These are phyloP conservation scores for Eragrostis tef DNA, from an alignment of 202 grass and related monocot genomes.

Conservation along the genomic window DNA sequence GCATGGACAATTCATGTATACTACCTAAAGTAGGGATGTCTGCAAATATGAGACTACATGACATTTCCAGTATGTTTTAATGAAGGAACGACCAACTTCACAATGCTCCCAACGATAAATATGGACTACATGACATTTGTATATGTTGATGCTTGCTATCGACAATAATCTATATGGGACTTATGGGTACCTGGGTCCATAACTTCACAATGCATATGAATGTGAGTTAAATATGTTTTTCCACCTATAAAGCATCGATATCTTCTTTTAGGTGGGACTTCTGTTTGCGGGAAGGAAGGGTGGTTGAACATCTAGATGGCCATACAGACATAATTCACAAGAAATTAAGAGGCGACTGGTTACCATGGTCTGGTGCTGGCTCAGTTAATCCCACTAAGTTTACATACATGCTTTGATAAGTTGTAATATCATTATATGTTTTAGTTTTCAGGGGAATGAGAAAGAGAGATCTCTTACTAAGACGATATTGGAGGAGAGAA, in stretches of 20 bases:
- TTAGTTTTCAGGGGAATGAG: conserved; percentile 95
- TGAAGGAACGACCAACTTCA: not conserved
- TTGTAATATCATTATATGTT: conserved; percentile 60
- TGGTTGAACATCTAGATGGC: conserved; percentile 85
- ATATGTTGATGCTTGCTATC: not conserved
- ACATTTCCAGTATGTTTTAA: not conserved
- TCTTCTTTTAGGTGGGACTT: conserved; percentile 91
- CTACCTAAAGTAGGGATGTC: conserved; percentile 18
- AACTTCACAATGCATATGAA: not conserved
- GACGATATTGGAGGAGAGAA: conserved; percentile 95
- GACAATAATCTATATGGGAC: no score
- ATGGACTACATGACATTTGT: conserved; percentile 17
- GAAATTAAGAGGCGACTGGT: conserved; percentile 88
- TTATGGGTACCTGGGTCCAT: no score
- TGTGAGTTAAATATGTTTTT: conserved; percentile 22
- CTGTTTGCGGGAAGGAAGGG: conserved; percentile 81
- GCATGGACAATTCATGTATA: not conserved
- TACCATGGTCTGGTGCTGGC: conserved; percentile 79
- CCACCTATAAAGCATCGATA: conserved; percentile 23
- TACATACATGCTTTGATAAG: conserved; percentile 31
- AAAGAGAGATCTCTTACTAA: conserved; percentile 89
- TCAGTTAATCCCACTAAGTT: conserved; percentile 29
- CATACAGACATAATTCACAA: conserved; percentile 98
- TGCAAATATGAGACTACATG: not conserved
- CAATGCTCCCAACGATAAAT: conserved; percentile 1